These are phyloP conservation scores for Ehretia macrophylla DNA, from an alignment of 257 asterid species.

Conservation along the genomic window DNA sequence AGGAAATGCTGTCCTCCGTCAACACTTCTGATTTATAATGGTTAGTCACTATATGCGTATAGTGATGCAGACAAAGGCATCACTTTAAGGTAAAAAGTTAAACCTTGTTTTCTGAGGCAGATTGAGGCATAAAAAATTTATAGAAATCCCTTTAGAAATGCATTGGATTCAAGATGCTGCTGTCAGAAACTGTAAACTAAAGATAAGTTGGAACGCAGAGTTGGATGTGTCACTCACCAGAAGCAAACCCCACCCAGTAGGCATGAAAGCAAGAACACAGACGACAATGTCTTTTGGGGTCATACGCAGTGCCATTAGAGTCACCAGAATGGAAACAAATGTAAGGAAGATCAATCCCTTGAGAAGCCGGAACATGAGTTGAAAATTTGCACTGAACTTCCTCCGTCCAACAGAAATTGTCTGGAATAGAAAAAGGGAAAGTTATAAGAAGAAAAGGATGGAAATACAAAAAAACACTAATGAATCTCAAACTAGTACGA, in stretches of 20 bases:
- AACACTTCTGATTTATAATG: not conserved
- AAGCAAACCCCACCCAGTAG: slow-evolving; percentile 97
- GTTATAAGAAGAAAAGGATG: not conserved
- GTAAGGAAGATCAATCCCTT: slow-evolving; percentile 92
- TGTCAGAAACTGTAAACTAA: not conserved
- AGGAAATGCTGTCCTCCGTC: not conserved
- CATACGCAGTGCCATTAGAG: slow-evolving; percentile 73
- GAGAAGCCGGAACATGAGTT: slow-evolving; percentile 86
- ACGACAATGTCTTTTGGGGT: slow-evolving; percentile 68
- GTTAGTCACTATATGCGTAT: too few relatives aligned
- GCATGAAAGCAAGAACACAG: slow-evolving; percentile 93
- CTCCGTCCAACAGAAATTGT: slow-evolving; percentile 89
- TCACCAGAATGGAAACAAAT: slow-evolving; percentile 67
- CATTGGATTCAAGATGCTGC: not conserved
- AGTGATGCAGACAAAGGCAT: too few relatives aligned
- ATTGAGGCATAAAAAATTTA: too few relatives aligned
- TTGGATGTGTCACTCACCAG: slow-evolving; percentile 49
- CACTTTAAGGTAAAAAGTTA: too few relatives aligned
- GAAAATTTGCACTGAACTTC: slow-evolving; percentile 85
- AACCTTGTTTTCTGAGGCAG: too few relatives aligned
- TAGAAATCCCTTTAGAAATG: too few relatives aligned
- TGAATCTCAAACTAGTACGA: not conserved
- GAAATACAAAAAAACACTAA: not conserved
- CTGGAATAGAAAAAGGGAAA: slow-evolving; percentile 30
- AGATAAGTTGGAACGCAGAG: not conserved